Evolutionary conservation across 2,329 filamentous ascomycete genomes (phyloP).

Genomic region (Nemania abortiva): DNA sequence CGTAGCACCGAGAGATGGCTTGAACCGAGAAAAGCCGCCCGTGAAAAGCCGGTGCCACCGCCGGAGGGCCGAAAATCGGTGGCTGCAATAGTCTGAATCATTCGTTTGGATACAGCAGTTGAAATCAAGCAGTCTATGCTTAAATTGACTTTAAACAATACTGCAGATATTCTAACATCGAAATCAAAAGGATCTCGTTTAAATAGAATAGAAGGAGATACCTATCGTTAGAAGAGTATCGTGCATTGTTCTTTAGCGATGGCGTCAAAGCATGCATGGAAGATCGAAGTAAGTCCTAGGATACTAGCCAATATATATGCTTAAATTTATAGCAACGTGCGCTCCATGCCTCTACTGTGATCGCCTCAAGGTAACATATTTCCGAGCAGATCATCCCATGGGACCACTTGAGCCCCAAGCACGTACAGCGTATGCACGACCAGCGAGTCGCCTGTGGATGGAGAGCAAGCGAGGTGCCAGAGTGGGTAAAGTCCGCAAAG

Average conservation of each 20-base stretch:
- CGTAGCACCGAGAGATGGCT: not conserved
- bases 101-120: not conserved
- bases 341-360: conserved; percentile 4
- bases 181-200: not conserved
- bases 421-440: conserved; percentile 56
- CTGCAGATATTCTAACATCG: too few relatives aligned
- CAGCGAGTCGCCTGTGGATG: conserved; percentile 62
- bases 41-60: not conserved
- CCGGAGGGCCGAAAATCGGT: conserved; percentile 31
- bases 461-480: conserved; percentile 54
- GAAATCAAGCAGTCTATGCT: not conserved
- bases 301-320: conserved; percentile 19
- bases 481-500: conserved; percentile 53
- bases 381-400: conserved; percentile 56
- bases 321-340: conserved; percentile 16
- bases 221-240: not conserved
- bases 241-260: conserved; percentile 25
- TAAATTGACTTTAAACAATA: not conserved
- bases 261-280: conserved; percentile 50
- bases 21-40: conserved; percentile 25
- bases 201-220: not conserved
- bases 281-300: conserved; percentile 51
- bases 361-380: conserved; percentile 12
- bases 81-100: not conserved
- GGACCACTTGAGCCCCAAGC: conserved; percentile 56